Conservation (phyloP, 2,329 filamentous ascomycete species). For the Pseudogymnoascus destructans region DNA sequence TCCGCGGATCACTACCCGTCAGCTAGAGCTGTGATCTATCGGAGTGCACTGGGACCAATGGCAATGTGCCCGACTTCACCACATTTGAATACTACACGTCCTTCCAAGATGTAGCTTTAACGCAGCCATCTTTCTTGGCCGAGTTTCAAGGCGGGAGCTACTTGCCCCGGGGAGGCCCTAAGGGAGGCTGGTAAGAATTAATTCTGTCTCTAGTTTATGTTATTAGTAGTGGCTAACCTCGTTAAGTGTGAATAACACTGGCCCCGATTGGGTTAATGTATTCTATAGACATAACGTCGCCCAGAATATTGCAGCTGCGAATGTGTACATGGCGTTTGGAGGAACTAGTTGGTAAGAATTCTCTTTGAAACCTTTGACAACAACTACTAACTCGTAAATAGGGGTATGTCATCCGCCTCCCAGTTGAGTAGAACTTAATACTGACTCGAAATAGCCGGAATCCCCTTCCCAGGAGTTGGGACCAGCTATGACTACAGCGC, state of each 20-base stretch:
- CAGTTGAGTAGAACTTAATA: not conserved
- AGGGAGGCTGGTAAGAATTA: not conserved
- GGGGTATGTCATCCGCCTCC: not conserved
- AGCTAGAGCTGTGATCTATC: slow-evolving; percentile 50
- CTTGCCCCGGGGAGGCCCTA: not conserved
- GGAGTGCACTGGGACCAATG: slow-evolving; percentile 47
- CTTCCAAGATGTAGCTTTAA: slow-evolving; percentile 21
- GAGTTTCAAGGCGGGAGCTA: slow-evolving; percentile 49
- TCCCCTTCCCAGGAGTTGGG: slow-evolving; percentile 43
- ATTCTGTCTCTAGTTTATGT: no score
- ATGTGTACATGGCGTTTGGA: slow-evolving; percentile 52
- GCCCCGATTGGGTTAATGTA: slow-evolving; percentile 46
- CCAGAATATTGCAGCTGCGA: slow-evolving; percentile 45
- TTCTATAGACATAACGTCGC: slow-evolving; percentile 51
- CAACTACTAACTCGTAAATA: not conserved
- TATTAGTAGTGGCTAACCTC: slow-evolving; percentile 25
- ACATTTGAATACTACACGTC: slow-evolving; percentile 25
- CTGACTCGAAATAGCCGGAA: slow-evolving; percentile 30
- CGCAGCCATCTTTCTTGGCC: slow-evolving; percentile 35
- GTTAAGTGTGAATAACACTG: slow-evolving; percentile 31
- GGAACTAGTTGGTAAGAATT: slow-evolving; percentile 42
- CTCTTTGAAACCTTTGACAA: not conserved
- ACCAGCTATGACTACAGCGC: slow-evolving; percentile 52
- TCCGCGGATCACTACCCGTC: slow-evolving; percentile 40
- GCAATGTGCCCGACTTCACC: slow-evolving; percentile 39